Percentiles rank a stretch among this genome's conserved stretches.
These are phyloP conservation scores for Euclidium syriacum DNA, from an alignment of 345 rosid species.

Conservation along the genomic window DNA sequence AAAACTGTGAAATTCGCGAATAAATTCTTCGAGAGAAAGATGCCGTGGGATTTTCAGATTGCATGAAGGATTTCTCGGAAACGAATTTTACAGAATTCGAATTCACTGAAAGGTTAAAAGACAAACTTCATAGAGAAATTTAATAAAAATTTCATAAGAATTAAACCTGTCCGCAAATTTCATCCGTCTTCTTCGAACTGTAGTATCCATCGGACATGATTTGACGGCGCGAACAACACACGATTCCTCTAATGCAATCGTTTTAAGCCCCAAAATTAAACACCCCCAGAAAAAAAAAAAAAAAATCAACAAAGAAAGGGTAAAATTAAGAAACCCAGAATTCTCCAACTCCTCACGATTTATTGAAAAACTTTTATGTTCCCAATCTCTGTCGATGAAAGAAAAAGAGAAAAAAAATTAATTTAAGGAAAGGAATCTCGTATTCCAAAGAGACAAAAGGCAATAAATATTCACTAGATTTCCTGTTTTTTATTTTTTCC, in stretches of 20 bases:
- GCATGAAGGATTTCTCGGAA: background rate
- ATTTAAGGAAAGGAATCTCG: constrained; percentile 12
- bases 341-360: background rate
- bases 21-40: background rate
- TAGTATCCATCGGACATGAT: constrained; percentile 68
- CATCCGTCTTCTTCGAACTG: constrained; percentile 89
- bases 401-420: background rate
- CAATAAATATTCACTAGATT: constrained; percentile 10
- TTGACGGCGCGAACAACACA: background rate
- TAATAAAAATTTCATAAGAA: background rate
- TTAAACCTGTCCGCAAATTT: constrained; percentile 68
- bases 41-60: background rate
- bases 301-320: background rate
- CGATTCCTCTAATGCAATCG: constrained; percentile 19
- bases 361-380: background rate
- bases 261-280: constrained; percentile 23
- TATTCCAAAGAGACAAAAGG: constrained; percentile 2
- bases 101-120: too few relatives aligned
- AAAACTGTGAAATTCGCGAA: background rate
- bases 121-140: background rate
- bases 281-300: background rate
- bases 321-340: background rate
- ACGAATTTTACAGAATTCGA: background rate
- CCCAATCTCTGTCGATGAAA: background rate
- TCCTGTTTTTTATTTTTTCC: background rate